Conservation (phyloP, 192 early-diverging fungal species). For the Backusella psychrophila region DNA sequence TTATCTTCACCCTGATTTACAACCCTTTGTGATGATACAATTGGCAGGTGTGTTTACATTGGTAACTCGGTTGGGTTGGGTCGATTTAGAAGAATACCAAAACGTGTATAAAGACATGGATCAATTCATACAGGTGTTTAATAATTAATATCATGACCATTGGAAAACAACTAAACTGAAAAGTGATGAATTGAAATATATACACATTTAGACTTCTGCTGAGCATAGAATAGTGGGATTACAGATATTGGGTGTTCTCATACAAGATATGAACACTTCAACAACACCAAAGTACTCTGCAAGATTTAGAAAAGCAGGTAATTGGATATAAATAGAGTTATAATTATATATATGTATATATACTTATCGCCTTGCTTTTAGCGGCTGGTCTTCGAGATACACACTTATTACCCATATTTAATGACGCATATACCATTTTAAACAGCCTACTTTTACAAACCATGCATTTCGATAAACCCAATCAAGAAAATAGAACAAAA, state of each 20-base stretch:
- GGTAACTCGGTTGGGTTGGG: constrained; percentile 73
- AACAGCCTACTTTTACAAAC: constrained; percentile 29
- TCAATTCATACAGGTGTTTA: constrained; percentile 53
- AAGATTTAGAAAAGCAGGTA: constrained; percentile 59
- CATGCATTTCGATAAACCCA: constrained; percentile 37
- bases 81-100: constrained; percentile 70
- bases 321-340: no score
- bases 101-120: constrained; percentile 48
- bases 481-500: constrained; percentile 33
- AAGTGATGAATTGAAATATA: not conserved
- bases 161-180: not conserved
- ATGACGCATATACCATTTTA: constrained; percentile 37
- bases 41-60: constrained; percentile 60
- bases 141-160: not conserved
- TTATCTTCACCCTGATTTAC: constrained; percentile 52
- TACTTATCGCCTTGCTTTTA: not conserved
- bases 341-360: no score
- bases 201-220: constrained; percentile 37
- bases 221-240: constrained; percentile 63
- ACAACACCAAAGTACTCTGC: constrained; percentile 56
- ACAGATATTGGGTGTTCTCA: constrained; percentile 62
- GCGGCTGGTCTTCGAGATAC: constrained; percentile 44
- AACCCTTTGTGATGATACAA: constrained; percentile 55
- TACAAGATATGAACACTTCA: constrained; percentile 72
- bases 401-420: constrained; percentile 35